These are phyloP conservation scores for Aphanoascus verrucosus DNA, from an alignment of 2,329 filamentous ascomycete genomes.

Conservation along the genomic window DNA sequence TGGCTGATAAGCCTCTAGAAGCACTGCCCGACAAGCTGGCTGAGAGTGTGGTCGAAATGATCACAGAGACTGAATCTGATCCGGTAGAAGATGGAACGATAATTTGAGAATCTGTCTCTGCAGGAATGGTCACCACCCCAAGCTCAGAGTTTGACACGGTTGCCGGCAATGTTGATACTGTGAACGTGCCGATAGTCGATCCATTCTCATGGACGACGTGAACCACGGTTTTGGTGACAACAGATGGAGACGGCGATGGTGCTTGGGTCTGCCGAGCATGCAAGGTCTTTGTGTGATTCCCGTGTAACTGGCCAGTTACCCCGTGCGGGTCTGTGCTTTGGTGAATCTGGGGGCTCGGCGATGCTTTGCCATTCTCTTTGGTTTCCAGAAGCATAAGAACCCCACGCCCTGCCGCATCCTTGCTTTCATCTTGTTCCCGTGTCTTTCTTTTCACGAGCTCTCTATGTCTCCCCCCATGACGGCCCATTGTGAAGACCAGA, in stretches of 20 bases:
- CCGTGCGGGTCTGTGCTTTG: background rate
- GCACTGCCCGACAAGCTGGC: too few relatives aligned
- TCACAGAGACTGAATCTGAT: background rate
- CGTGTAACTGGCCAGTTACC: slow-evolving; percentile 1
- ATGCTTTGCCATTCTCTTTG: background rate
- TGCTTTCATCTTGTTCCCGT: background rate
- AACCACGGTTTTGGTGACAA: slow-evolving; percentile 18
- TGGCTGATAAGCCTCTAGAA: background rate
- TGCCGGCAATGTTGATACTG: slow-evolving; percentile 20
- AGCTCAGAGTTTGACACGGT: slow-evolving; percentile 19
- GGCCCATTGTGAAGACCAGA: slow-evolving; percentile 9
- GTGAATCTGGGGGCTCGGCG: background rate
- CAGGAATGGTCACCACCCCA: slow-evolving; percentile 19
- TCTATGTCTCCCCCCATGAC: slow-evolving; percentile 5
- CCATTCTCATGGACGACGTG: slow-evolving; percentile 20
- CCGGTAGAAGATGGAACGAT: slow-evolving; percentile 5
- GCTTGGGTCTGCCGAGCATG: slow-evolving; percentile 10
- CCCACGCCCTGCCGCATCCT: background rate
- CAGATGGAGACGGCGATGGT: slow-evolving; percentile 12
- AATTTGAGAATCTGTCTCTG: slow-evolving; percentile 15
- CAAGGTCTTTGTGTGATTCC: background rate
- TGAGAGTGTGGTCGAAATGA: background rate
- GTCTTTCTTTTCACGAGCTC: background rate
- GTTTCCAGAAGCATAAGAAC: background rate
- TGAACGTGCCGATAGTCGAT: slow-evolving; percentile 18